These are phyloP conservation scores for Daldinia concentrica DNA, from an alignment of 495 filamentous ascomycete species.

Conservation along the genomic window DNA sequence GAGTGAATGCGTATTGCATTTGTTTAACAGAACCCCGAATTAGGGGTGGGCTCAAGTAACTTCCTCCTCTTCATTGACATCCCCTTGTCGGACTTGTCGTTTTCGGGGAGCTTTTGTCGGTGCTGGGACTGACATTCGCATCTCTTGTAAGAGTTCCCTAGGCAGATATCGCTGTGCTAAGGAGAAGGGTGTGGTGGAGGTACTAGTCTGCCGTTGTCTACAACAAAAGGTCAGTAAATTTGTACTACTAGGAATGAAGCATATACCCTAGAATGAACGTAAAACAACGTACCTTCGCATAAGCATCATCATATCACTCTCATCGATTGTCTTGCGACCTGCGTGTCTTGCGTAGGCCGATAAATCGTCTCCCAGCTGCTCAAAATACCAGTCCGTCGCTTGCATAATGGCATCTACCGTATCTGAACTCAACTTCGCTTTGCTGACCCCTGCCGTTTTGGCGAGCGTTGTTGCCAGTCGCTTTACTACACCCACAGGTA, in stretches of 20 bases:
- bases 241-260: constrained; percentile 24
- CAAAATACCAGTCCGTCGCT: constrained; percentile 88
- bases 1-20: constrained; percentile 3
- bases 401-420: constrained; percentile 77
- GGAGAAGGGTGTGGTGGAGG: constrained; percentile 78
- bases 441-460: constrained; percentile 66
- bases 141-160: constrained; percentile 80
- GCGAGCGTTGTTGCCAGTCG: constrained; percentile 77
- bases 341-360: constrained; percentile 83
- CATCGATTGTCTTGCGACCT: constrained; percentile 83
- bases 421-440: constrained; percentile 74
- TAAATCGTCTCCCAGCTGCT: constrained; percentile 82
- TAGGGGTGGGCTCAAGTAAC: constrained; percentile 35
- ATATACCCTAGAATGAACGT: constrained; percentile 38
- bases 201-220: constrained; percentile 82
- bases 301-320: constrained; percentile 80
- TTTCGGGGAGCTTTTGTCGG: constrained; percentile 42
- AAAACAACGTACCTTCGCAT: constrained; percentile 76
- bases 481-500: constrained; percentile 76
- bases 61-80: constrained; percentile 52
- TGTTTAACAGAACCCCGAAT: neutral
- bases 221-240: constrained; percentile 44
- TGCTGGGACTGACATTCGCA: constrained; percentile 73
- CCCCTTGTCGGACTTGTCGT: constrained; percentile 44
- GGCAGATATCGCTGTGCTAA: constrained; percentile 84